Conservation (phyloP, 345 rosid species). For the Microcos paniculata region DNA sequence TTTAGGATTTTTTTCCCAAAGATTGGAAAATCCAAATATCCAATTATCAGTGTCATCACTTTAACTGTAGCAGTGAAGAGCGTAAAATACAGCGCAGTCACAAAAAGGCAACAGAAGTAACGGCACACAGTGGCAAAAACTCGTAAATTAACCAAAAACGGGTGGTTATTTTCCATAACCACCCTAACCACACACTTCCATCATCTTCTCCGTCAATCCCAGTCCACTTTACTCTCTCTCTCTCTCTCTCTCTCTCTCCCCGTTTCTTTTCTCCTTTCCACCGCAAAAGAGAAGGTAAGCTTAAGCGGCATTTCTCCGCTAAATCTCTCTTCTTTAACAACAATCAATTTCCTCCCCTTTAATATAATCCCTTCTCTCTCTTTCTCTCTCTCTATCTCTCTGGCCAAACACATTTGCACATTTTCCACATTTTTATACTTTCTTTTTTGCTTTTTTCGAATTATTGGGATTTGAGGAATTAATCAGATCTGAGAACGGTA, state of each 20-base stretch:
- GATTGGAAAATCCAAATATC: too few relatives aligned
- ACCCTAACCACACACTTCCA: constrained; percentile 26
- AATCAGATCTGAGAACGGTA: constrained; percentile 44
- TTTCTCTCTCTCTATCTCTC: constrained; percentile 22
- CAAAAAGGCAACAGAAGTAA: neutral
- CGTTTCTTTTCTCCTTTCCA: neutral
- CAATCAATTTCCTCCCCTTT: neutral
- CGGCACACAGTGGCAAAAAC: constrained; percentile 37
- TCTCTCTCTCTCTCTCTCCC: constrained; percentile 22
- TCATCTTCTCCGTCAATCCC: constrained; percentile 36
- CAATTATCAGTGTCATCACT: too few relatives aligned
- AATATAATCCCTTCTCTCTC: constrained; percentile 16
- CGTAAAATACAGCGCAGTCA: neutral
- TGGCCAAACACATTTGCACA: constrained; percentile 2
- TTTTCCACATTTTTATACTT: neutral
- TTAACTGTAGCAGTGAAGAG: too few relatives aligned
- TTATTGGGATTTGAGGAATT: constrained; percentile 14
- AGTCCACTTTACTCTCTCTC: constrained; percentile 26
- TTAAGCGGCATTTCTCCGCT: constrained; percentile 46
- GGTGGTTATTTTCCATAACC: constrained; percentile 29
- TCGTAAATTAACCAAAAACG: constrained; percentile 30
- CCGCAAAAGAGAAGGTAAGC: neutral
- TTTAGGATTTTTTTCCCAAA: too few relatives aligned
- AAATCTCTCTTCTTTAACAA: constrained; percentile 11
- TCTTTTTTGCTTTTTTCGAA: neutral